Conservation (phyloP, 202 grass and related monocot species). For the Musa balbisiana region DNA sequence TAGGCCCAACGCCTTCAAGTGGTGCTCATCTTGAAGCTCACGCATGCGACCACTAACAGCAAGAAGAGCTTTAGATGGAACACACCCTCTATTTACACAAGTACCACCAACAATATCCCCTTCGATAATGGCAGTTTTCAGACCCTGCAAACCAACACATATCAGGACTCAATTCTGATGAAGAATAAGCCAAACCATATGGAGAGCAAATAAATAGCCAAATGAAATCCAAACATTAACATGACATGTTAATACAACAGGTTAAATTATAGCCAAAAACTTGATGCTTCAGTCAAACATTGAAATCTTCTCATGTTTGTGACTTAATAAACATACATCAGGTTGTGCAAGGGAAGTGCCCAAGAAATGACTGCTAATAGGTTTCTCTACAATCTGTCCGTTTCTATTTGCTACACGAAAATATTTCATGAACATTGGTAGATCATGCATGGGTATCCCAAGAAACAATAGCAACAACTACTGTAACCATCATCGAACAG, state of each 20-base stretch:
- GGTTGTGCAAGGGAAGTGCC: background rate
- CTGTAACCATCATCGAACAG: no score
- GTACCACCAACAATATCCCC: slow-evolving; percentile 89
- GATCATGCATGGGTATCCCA: background rate
- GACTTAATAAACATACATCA: background rate
- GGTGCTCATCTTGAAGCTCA: slow-evolving; percentile 86
- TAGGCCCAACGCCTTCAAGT: slow-evolving; percentile 79
- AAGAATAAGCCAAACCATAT: background rate
- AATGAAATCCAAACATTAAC: no score
- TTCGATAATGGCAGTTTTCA: slow-evolving; percentile 96
- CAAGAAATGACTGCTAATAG: background rate
- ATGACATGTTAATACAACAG: background rate
- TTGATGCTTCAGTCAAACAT: no score
- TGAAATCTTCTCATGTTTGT: background rate
- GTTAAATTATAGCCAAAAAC: background rate
- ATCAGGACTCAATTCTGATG: background rate
- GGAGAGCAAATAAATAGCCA: no score
- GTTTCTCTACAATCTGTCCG: background rate
- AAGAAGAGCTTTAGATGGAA: slow-evolving; percentile 92
- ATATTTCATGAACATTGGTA: background rate
- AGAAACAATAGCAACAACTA: background rate
- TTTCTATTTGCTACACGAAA: no score
- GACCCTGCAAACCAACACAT: slow-evolving; percentile 35
- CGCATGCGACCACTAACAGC: slow-evolving; percentile 95
- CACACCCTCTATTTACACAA: slow-evolving; percentile 94